Evolutionary conservation across 2,329 filamentous ascomycete genomes (phyloP).

Genomic region (Phialocephala sp.): DNA sequence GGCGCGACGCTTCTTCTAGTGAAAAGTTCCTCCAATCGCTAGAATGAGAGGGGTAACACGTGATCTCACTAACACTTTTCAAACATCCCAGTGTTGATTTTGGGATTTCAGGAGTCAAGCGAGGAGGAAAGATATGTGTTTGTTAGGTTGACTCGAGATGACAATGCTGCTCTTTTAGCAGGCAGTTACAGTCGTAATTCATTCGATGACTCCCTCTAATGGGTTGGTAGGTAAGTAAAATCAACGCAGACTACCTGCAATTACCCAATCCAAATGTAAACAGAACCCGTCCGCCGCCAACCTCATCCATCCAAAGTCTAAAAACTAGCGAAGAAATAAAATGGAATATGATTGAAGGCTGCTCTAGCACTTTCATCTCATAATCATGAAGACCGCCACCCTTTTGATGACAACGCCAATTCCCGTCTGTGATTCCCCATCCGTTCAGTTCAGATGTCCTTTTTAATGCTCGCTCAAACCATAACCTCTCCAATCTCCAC

Average conservation of each 20-base stretch:
- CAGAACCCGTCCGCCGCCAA: conserved; percentile 5
- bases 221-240: neutral
- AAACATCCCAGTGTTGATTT: neutral
- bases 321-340: conserved; percentile 16
- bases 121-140: neutral
- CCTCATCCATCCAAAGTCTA: neutral
- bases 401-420: conserved; percentile 7
- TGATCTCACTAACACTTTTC: no score
- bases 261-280: conserved; percentile 2
- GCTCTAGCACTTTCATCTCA: conserved; percentile 30
- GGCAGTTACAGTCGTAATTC: conserved; percentile 14
- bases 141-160: conserved; percentile 2
- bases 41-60: neutral
- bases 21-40: neutral
- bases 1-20: no score
- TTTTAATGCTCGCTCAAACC: neutral
- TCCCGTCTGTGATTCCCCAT: conserved; percentile 1
- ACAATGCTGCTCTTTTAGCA: conserved; percentile 8
- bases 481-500: conserved; percentile 51
- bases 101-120: no score
- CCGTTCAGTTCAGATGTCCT: neutral
- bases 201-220: conserved; percentile 5
- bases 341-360: conserved; percentile 24
- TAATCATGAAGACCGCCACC: neutral
- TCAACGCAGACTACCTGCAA: conserved; percentile 3